Evolutionary conservation across 495 filamentous ascomycete genomes (phyloP).

Genomic region (Schizothecium vesticola): DNA sequence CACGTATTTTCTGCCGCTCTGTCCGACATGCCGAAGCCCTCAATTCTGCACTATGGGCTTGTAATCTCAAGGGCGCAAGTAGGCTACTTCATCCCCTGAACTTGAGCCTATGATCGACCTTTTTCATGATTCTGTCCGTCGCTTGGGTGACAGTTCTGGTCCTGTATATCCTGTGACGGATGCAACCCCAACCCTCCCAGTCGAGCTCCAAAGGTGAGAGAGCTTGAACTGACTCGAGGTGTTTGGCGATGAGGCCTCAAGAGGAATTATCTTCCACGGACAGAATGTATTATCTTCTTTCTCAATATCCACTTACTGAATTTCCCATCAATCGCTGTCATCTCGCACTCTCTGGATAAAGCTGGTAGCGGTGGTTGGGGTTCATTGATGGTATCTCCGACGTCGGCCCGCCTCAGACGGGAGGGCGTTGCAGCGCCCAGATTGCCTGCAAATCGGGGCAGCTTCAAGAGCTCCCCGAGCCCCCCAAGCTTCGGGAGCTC

Average conservation of each 20-base stretch:
- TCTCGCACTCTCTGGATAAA: not conserved
- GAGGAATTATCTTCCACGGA: not conserved
- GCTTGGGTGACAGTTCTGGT: not conserved
- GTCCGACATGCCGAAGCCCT: no score
- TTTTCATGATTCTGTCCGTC: not conserved
- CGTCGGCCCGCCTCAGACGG: not conserved
- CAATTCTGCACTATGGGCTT: no score
- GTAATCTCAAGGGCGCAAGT: no score
- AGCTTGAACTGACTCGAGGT: not conserved
- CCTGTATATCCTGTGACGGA: not conserved
- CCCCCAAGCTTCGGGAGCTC: not conserved
- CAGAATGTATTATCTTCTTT: not conserved
- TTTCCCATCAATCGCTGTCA: not conserved
- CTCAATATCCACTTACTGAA: not conserved
- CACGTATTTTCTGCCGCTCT: no score
- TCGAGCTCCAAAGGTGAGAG: not conserved
- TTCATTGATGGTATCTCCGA: not conserved
- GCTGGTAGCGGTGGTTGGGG: not conserved
- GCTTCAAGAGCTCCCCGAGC: not conserved
- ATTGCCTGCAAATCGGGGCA: not conserved
- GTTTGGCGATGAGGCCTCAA: not conserved
- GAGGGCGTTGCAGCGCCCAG: not conserved
- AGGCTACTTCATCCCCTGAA: no score
- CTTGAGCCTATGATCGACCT: no score
- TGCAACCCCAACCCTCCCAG: not conserved